Evolutionary conservation across 176 grass and related monocot species (phyloP).

Genomic region (Zoysia pacifica): DNA sequence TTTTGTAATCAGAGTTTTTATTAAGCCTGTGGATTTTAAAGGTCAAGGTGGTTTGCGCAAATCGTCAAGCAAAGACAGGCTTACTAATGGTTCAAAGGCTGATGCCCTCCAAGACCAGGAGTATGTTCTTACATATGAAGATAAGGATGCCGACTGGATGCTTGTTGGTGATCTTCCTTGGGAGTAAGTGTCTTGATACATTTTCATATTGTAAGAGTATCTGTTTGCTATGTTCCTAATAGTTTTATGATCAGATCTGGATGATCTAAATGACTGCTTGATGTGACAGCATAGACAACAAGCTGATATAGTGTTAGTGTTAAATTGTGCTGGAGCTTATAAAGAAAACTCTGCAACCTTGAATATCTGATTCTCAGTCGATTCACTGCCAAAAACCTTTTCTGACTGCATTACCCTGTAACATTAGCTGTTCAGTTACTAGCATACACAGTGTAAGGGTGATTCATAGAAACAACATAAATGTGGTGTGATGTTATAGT

Average conservation of each 20-base stretch:
- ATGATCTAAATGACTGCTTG: neutral
- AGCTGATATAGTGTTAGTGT: neutral
- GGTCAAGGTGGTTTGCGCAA: conserved; percentile 53
- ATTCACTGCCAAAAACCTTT: neutral
- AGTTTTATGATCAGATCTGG: neutral
- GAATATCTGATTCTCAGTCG: neutral
- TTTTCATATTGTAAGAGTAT: neutral
- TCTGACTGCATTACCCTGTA: neutral
- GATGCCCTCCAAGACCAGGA: conserved; percentile 67
- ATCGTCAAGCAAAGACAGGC: conserved; percentile 46
- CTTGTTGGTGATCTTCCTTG: conserved; percentile 80
- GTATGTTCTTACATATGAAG: conserved; percentile 77
- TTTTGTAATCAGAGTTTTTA: neutral
- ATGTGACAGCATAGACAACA: neutral
- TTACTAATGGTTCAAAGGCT: conserved; percentile 44
- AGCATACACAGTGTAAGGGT: neutral
- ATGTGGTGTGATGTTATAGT: too few relatives aligned
- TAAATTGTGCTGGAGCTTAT: neutral
- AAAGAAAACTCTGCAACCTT: neutral
- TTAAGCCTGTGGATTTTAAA: conserved; percentile 21
- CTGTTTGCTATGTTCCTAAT: too few relatives aligned
- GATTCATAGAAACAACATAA: neutral
- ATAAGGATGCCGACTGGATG: conserved; percentile 85
- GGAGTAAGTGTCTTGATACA: conserved; percentile 53
- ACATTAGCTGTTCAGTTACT: conserved; percentile 1